phyloP scores from a whole-genome alignment of 2,329 filamentous ascomycete genomes.

The Rhynchosporium agropyri region DNA sequence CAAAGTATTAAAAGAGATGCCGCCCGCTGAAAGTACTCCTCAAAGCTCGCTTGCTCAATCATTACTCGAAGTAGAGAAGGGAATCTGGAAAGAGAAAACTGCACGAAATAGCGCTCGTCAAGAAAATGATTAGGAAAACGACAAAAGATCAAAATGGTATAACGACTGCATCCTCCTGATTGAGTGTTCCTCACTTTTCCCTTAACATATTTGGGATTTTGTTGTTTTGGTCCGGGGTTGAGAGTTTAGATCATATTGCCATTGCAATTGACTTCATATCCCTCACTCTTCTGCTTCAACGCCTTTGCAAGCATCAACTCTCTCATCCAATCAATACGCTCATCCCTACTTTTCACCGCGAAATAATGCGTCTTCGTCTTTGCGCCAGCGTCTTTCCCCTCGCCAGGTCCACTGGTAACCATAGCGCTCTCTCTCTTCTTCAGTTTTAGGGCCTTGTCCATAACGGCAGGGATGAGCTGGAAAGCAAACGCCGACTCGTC shows the following conservation, averaged over 20 bases:
- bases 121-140: slow-evolving; percentile 19
- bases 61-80: slow-evolving; percentile 20
- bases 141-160: slow-evolving; percentile 18
- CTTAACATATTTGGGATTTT: background rate
- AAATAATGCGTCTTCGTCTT: slow-evolving; percentile 90
- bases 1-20: slow-evolving; percentile 20
- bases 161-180: slow-evolving; percentile 17
- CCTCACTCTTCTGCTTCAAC: slow-evolving; percentile 79
- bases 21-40: slow-evolving; percentile 25
- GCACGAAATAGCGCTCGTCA: slow-evolving; percentile 25
- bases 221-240: background rate
- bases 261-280: slow-evolving; percentile 81
- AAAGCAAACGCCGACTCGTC: slow-evolving; percentile 76
- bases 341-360: slow-evolving; percentile 81
- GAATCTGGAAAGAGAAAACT: slow-evolving; percentile 5
- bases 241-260: slow-evolving; percentile 67
- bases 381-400: slow-evolving; percentile 55
- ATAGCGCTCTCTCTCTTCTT: slow-evolving; percentile 47
- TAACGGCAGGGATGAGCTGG: slow-evolving; percentile 71
- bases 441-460: slow-evolving; percentile 51
- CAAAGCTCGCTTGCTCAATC: slow-evolving; percentile 12
- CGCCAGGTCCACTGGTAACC: slow-evolving; percentile 19
- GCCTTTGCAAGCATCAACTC: slow-evolving; percentile 92
- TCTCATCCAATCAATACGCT: slow-evolving; percentile 96
- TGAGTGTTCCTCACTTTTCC: slow-evolving; percentile 16